Evolutionary conservation across 306 rosid genomes (phyloP).

Genomic region (Adenanthera pavonina): DNA sequence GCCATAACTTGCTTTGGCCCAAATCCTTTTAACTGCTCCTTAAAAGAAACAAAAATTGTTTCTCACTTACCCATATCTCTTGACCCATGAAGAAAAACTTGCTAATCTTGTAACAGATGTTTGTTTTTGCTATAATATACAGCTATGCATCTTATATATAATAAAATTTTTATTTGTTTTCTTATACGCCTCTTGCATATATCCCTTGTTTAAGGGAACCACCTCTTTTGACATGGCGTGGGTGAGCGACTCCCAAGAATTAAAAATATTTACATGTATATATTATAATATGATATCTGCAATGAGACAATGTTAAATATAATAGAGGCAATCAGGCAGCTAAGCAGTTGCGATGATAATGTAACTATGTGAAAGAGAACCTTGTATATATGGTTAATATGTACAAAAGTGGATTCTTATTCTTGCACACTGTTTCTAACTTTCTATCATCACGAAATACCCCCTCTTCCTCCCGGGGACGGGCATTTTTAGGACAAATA

Average conservation of each 20-base stretch:
- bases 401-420: conserved; percentile 39
- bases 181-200: not conserved
- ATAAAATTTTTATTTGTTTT: not conserved
- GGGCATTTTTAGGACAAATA: conserved; percentile 40
- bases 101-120: conserved; percentile 1
- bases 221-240: conserved; percentile 9
- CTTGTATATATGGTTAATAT: not conserved
- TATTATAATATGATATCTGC: not conserved
- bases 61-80: conserved; percentile 8
- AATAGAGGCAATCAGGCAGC: conserved; percentile 34
- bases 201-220: conserved; percentile 13
- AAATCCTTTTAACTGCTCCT: conserved; percentile 36
- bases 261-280: not conserved
- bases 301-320: not conserved
- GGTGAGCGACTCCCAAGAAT: conserved; percentile 9
- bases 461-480: conserved; percentile 29
- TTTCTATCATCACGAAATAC: conserved; percentile 43
- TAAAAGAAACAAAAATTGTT: conserved; percentile 14
- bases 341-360: conserved; percentile 44
- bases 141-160: not conserved
- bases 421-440: conserved; percentile 25
- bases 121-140: not conserved
- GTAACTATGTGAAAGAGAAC: conserved; percentile 40
- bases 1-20: conserved; percentile 33
- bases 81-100: conserved; percentile 27